Percentiles rank a stretch among this genome's conserved stretches.
phyloP scores from a whole-genome alignment of 257 asterid species.

The Thymus quinquecostatus region DNA sequence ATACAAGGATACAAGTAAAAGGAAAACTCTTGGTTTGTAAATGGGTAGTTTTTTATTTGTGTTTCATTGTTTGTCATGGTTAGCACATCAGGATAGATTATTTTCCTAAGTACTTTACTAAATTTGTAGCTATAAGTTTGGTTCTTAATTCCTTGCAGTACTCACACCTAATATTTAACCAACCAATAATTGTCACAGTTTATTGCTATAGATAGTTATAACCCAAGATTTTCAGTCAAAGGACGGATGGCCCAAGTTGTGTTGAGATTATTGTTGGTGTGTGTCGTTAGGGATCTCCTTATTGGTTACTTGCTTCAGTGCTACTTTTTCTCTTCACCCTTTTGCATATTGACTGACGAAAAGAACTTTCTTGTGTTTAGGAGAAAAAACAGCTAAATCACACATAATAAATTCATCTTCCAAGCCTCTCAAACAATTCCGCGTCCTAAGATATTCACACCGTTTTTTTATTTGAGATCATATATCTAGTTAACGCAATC shows the following conservation, averaged over 20 bases:
- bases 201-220: neutral
- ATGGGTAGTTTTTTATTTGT: constrained; percentile 16
- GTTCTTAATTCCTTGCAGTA: neutral
- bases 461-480: constrained; percentile 23
- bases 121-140: neutral
- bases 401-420: constrained; percentile 2
- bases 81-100: neutral
- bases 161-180: neutral
- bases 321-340: neutral
- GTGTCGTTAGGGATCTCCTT: neutral
- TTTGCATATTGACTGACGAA: neutral
- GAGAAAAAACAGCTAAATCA: constrained; percentile 3
- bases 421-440: constrained; percentile 1
- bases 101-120: neutral
- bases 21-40: neutral
- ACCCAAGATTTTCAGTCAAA: constrained; percentile 2
- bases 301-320: neutral
- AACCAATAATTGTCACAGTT: neutral
- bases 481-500: constrained; percentile 4
- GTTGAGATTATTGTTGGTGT: neutral
- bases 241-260: neutral
- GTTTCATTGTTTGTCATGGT: neutral
- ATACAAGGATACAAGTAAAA: neutral
- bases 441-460: constrained; percentile 6
- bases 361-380: constrained; percentile 15